Conservation (phyloP, 163 green algal genomes). For the Volvox carteri region DNA sequence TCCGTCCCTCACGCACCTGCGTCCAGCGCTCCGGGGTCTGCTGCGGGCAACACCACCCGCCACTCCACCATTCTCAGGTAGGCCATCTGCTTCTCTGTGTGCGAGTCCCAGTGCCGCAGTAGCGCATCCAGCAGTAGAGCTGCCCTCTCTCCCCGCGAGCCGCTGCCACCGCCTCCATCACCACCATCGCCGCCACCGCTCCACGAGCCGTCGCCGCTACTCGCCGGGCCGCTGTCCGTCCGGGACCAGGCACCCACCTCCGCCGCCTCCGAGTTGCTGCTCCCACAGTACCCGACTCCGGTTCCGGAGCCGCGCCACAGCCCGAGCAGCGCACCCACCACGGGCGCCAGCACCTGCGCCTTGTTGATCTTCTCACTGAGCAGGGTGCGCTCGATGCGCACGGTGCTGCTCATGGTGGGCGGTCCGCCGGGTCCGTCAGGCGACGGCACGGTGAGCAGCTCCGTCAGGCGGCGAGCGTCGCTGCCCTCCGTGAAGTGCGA, state of each 20-base stretch:
- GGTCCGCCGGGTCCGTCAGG: neutral
- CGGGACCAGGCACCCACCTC: neutral
- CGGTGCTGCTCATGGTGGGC: conserved; percentile 37
- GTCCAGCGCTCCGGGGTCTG: conserved; percentile 6
- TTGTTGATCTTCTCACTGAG: conserved; percentile 72
- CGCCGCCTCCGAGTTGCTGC: neutral
- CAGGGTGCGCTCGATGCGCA: conserved; percentile 55
- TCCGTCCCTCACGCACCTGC: conserved; percentile 26
- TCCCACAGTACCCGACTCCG: neutral
- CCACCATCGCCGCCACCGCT: neutral
- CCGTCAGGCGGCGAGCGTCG: conserved; percentile 51
- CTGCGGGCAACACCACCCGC: conserved; percentile 3
- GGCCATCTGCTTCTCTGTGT: conserved; percentile 47
- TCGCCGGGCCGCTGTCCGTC: conserved; percentile 25
- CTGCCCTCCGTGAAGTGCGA: conserved; percentile 80
- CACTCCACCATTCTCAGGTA: conserved; percentile 46
- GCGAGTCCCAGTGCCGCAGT: conserved; percentile 26
- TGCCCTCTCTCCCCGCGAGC: too few relatives aligned
- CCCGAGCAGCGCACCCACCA: conserved; percentile 71
- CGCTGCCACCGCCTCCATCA: too few relatives aligned
- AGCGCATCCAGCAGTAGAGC: conserved; percentile 36
- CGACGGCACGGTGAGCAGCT: conserved; percentile 42
- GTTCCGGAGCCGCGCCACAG: conserved; percentile 40
- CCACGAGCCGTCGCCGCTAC: neutral
- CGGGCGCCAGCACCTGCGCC: conserved; percentile 71